Percentiles rank a stretch among this genome's conserved stretches.
Conservation (phyloP, 345 rosid genomes). For the Populus alba region DNA sequence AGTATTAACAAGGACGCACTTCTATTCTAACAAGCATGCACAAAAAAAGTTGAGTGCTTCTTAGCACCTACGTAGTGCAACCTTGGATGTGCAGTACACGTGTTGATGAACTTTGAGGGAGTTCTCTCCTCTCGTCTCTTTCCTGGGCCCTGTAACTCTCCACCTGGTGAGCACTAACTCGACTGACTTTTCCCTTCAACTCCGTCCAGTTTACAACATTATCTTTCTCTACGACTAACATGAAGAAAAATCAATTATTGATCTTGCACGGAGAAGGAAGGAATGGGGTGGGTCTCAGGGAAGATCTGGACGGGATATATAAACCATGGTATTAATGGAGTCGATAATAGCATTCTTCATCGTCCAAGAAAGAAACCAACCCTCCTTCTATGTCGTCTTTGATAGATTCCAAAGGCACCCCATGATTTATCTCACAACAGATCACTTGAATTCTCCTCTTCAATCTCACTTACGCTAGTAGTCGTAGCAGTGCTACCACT, state of each 20-base stretch:
- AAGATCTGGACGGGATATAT: constrained; percentile 52
- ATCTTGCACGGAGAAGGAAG: constrained; percentile 64
- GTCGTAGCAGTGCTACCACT: background rate
- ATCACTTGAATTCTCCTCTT: constrained; percentile 30
- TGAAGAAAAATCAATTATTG: background rate
- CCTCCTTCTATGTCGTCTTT: constrained; percentile 34
- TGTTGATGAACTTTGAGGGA: constrained; percentile 46
- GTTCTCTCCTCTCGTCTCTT: constrained; percentile 54
- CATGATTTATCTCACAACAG: constrained; percentile 31
- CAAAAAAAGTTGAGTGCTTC: background rate
- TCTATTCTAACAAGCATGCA: background rate
- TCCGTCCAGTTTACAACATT: background rate
- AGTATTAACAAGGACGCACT: too few relatives aligned
- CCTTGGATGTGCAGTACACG: constrained; percentile 56
- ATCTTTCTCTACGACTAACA: background rate
- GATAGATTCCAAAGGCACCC: constrained; percentile 4
- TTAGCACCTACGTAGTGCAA: constrained; percentile 10
- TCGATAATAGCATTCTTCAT: constrained; percentile 36
- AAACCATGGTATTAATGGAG: constrained; percentile 29
- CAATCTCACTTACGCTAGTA: constrained; percentile 21
- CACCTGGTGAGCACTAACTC: constrained; percentile 58
- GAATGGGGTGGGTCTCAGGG: constrained; percentile 47
- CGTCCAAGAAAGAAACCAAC: constrained; percentile 58
- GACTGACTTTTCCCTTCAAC: constrained; percentile 5
- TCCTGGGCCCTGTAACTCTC: constrained; percentile 57